Evolutionary conservation across 2,329 filamentous ascomycete species (phyloP).

Genomic region (Pseudogymnoascus verrucosus): DNA sequence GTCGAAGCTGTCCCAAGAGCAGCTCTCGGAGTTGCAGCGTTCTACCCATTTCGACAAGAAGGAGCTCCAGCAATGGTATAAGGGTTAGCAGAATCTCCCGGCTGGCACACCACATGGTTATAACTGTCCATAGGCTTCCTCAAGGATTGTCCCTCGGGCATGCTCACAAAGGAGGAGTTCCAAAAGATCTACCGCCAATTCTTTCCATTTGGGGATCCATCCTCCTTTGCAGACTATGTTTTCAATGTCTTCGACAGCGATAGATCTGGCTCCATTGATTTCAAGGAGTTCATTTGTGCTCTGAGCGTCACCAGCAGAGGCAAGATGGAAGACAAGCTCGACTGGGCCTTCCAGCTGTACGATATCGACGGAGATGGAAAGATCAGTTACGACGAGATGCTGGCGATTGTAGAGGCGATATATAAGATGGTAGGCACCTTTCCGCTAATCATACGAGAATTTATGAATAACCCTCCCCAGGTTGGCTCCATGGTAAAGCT

Average conservation of each 20-base stretch:
- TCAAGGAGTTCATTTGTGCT: conserved; percentile 99
- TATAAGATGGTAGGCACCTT: conserved; percentile 82
- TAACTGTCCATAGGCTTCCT: conserved; percentile 63
- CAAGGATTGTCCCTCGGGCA: conserved; percentile 95
- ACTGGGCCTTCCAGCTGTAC: conserved; percentile 99
- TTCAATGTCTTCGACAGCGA: conserved; percentile 99
- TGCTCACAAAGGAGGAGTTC: conserved; percentile 96
- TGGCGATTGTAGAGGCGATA: conserved; percentile 96
- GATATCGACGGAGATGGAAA: conserved; percentile 98
- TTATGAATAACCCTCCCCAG: conserved; percentile 36
- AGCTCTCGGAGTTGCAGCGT: conserved; percentile 91
- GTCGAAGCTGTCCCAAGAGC: conserved; percentile 94
- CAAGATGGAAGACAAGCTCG: conserved; percentile 98
- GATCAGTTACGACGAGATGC: conserved; percentile 98
- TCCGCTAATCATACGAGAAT: not conserved
- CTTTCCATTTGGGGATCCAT: conserved; percentile 97
- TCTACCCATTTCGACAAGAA: conserved; percentile 99
- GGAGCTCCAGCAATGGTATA: conserved; percentile 99
- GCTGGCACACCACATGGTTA: not conserved
- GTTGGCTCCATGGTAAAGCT: conserved; percentile 99
- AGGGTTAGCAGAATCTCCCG: conserved; percentile 55
- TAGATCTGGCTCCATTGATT: conserved; percentile 95
- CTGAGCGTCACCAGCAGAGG: conserved; percentile 93
- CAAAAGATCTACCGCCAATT: conserved; percentile 99
- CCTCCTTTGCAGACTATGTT: conserved; percentile 95